Evolutionary conservation across 2,329 filamentous ascomycete genomes (phyloP).

Genomic region (Stagonosporopsis rhizophila): DNA sequence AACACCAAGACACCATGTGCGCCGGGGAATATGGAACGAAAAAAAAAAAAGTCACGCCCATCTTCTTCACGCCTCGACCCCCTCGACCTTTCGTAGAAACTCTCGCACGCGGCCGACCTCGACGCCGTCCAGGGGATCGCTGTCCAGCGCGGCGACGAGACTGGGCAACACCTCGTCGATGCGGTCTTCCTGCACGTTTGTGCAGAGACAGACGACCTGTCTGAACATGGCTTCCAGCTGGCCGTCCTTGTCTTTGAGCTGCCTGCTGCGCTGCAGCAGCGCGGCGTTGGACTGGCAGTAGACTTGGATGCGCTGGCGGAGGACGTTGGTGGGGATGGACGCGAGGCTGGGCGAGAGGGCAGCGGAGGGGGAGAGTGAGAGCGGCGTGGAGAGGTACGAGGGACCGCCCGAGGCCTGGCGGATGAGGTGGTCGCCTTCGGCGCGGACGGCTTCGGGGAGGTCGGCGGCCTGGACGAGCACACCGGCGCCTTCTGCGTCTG

Average conservation of each 20-base stretch:
- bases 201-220: slow-evolving; percentile 86
- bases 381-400: slow-evolving; percentile 37
- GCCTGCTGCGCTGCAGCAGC: slow-evolving; percentile 71
- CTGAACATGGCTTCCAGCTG: slow-evolving; percentile 89
- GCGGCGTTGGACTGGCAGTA: slow-evolving; percentile 73
- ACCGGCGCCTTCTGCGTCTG: slow-evolving; percentile 51
- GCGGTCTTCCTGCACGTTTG: slow-evolving; percentile 75
- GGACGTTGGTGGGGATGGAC: slow-evolving; percentile 38
- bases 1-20: no score
- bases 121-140: slow-evolving; percentile 72
- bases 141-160: slow-evolving; percentile 86
- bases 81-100: slow-evolving; percentile 81
- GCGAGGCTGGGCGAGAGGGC: slow-evolving; percentile 49
- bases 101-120: slow-evolving; percentile 79
- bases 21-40: no score
- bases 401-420: slow-evolving; percentile 41
- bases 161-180: slow-evolving; percentile 83
- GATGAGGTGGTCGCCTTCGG: slow-evolving; percentile 37
- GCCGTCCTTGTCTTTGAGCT: slow-evolving; percentile 77
- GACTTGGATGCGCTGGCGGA: slow-evolving; percentile 73
- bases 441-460: slow-evolving; percentile 39
- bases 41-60: no score
- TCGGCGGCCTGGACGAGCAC: slow-evolving; percentile 38
- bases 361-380: slow-evolving; percentile 38
- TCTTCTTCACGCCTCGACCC: slow-evolving; percentile 53